Evolutionary conservation across 208 protist species (phyloP).

Genomic region (Porcisia deanei): DNA sequence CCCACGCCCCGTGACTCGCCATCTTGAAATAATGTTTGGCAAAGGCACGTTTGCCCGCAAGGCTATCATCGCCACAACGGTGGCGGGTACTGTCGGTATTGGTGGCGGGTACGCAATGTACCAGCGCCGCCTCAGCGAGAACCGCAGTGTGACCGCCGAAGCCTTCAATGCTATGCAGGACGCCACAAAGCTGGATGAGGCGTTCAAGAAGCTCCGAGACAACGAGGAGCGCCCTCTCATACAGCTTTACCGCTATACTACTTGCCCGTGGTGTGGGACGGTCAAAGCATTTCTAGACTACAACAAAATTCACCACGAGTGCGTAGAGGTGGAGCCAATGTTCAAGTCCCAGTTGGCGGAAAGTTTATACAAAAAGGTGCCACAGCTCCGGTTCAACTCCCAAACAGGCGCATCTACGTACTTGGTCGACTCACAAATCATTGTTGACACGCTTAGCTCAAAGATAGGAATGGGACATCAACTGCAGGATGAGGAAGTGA

Average conservation of each 20-base stretch:
- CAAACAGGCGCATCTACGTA: constrained; percentile 48
- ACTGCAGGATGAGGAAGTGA: constrained; percentile 65
- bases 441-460: constrained; percentile 77
- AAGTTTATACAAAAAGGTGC: constrained; percentile 90
- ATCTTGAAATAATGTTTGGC: constrained; percentile 38
- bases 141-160: constrained; percentile 73
- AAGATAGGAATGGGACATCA: constrained; percentile 53
- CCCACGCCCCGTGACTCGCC: not conserved
- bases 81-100: constrained; percentile 34
- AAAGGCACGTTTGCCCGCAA: constrained; percentile 54
- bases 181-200: constrained; percentile 42
- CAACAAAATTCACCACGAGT: constrained; percentile 69
- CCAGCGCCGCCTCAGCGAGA: constrained; percentile 76
- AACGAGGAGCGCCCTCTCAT: constrained; percentile 39
- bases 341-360: constrained; percentile 80
- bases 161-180: constrained; percentile 80
- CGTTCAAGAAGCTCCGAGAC: constrained; percentile 53
- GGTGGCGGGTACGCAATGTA: constrained; percentile 75
- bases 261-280: constrained; percentile 91
- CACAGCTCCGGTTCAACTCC: constrained; percentile 79
- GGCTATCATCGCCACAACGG: constrained; percentile 34
- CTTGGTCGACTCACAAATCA: constrained; percentile 83
- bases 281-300: constrained; percentile 89
- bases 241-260: constrained; percentile 86
- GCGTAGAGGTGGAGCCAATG: constrained; percentile 91